Evolutionary conservation across 2,329 filamentous ascomycete genomes (phyloP), one percentile per base, ranked within the genome.

Genomic region (Talaromyces sp.): DNA sequence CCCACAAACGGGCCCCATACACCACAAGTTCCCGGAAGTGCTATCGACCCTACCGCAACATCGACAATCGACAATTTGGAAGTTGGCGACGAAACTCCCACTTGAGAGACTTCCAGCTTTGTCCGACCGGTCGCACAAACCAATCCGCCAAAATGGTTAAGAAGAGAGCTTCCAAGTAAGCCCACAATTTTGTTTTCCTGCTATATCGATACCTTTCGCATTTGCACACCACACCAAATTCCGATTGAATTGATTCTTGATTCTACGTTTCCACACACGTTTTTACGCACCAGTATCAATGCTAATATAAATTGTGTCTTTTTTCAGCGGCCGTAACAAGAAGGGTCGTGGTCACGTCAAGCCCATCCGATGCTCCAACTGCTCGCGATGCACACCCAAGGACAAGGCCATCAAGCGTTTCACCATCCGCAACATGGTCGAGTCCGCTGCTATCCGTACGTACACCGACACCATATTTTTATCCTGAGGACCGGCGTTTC

Each of bases 321-420:
- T 56, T 53, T 58, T 68, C 80, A 96, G 91, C 87, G 94, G 94
- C 82, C 92, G 94, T 82, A 97, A 98, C 91, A 97, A 97, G 92
- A 96, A 96, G 85, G 94, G 95, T 82, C 92, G 95, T 82, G 95
- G 95, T 86, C 94, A 98, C 88, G 92, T 96, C 85, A 99, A 99
- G 89, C 96, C 95, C 78, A 96, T 99, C 85, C 91, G 88, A 80
- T 95, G 84, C 89, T 91, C 85, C 84, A 92, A 89, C 88, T 95
- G 84, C 88, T 92, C 84, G 79, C 87, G 89, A 84, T 92, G 89
- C 87, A 96, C 91, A 65, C 93, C 93, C 81, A 99, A 99, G 90
- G 95, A 99, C 79, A 99, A 99, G 92, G 95, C 96, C 73, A 98
- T 99, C 88, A 99, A 99, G 92, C 89, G 95, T 85, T 99, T 99